phyloP scores from a whole-genome alignment of 495 filamentous ascomycete genomes.

The Penicillium goetzii region DNA sequence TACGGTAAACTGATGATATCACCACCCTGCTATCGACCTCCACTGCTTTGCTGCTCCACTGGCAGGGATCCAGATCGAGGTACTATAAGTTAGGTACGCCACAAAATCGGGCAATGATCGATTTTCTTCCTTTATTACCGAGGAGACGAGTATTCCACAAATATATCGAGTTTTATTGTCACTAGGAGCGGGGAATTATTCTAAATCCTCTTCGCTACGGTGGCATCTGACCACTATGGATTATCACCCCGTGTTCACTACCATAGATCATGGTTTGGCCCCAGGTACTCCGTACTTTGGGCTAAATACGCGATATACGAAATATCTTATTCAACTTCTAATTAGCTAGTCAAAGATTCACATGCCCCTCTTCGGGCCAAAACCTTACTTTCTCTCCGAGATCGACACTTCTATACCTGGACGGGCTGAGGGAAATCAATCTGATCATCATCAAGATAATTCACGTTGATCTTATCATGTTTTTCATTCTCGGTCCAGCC shows the following conservation, averaged over 20 bases:
- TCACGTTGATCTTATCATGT: conserved; percentile 36
- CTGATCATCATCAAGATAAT: conserved; percentile 47
- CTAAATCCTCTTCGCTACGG: too few relatives aligned
- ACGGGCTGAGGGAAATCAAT: conserved; percentile 38
- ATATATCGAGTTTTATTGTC: not conserved
- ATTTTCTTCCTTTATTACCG: not conserved
- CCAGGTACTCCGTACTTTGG: not conserved
- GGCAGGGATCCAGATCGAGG: not conserved
- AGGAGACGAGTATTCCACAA: not conserved
- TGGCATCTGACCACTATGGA: not conserved
- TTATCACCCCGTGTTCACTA: not conserved
- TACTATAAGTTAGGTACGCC: not conserved
- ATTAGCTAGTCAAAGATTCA: not conserved
- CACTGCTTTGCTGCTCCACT: conserved; percentile 6
- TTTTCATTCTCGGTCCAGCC: conserved; percentile 49
- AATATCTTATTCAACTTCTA: not conserved
- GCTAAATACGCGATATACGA: not conserved
- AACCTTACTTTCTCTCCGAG: conserved; percentile 5
- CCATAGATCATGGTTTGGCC: not conserved
- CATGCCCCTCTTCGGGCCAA: not conserved
- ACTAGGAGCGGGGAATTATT: not conserved
- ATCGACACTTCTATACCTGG: not conserved
- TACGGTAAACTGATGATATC: conserved; percentile 25
- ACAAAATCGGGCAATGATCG: not conserved
- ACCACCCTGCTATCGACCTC: conserved; percentile 11